phyloP scores from a whole-genome alignment of 257 asterid species.

The Forsythia suspensa region DNA sequence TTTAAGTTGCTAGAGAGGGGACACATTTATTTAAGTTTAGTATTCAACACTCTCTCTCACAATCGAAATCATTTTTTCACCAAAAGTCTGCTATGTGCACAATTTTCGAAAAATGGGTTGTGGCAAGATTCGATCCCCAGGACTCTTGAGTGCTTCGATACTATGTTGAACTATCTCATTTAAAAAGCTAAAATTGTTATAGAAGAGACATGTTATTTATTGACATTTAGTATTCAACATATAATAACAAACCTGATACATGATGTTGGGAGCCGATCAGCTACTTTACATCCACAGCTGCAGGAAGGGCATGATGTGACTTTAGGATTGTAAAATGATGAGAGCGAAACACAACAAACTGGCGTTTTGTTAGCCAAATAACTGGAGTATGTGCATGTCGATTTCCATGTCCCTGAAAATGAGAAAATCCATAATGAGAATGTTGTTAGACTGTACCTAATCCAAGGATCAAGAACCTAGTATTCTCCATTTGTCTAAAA shows the following conservation, averaged over 20 bases:
- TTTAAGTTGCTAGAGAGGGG: no score
- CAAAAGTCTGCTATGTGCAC: neutral
- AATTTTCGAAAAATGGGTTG: no score
- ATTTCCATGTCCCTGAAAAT: slow-evolving; percentile 54
- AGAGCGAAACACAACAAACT: slow-evolving; percentile 65
- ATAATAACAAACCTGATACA: slow-evolving; percentile 53
- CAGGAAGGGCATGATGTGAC: slow-evolving; percentile 60
- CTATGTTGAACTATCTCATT: neutral
- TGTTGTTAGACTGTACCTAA: neutral
- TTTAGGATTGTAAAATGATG: slow-evolving; percentile 61
- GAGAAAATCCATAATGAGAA: neutral
- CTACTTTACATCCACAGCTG: slow-evolving; percentile 65
- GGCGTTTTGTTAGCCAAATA: slow-evolving; percentile 51
- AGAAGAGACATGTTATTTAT: neutral
- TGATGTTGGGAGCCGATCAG: slow-evolving; percentile 31
- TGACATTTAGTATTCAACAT: neutral
- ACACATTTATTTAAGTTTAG: no score
- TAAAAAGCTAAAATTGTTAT: no score
- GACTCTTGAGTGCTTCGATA: no score
- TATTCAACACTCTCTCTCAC: no score
- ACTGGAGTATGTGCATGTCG: slow-evolving; percentile 50
- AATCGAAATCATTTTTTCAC: no score
- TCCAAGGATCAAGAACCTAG: neutral
- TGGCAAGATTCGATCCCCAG: no score
- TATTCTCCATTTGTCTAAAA: no score